A percentile compares a stretch with the other conserved stretches of the same genome.
Conservation (phyloP, 2,329 filamentous ascomycete genomes). For the Nemania diffusa region DNA sequence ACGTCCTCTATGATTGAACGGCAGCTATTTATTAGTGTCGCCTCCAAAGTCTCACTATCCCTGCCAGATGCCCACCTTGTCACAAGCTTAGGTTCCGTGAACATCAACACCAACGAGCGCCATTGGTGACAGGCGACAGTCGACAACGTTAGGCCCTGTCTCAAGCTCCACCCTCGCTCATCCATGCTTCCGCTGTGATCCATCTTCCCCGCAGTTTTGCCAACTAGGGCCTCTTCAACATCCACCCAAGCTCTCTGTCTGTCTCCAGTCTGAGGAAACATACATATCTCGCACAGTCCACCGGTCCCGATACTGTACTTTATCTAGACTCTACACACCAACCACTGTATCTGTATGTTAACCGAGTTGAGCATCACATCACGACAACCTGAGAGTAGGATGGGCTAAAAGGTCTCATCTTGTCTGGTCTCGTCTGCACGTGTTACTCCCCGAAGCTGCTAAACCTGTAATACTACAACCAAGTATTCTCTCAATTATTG, state of each 20-base stretch:
- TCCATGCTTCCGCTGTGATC: conserved; percentile 34
- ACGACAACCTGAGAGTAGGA: conserved; percentile 13
- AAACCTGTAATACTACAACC: conserved; percentile 29
- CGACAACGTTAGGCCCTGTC: conserved; percentile 17
- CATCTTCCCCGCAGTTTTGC: conserved; percentile 38
- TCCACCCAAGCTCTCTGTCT: conserved; percentile 27
- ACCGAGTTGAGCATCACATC: neutral
- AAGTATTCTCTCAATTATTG: conserved; percentile 7
- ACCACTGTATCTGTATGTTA: neutral
- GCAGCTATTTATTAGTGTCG: conserved; percentile 27
- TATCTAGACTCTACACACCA: conserved; percentile 15
- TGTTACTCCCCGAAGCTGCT: conserved; percentile 21
- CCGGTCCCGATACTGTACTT: neutral
- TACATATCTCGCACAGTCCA: conserved; percentile 11
- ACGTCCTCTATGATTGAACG: conserved; percentile 8
- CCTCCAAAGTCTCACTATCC: conserved; percentile 32
- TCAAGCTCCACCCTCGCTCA: conserved; percentile 25
- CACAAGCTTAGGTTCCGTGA: conserved; percentile 27
- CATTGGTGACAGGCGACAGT: conserved; percentile 32
- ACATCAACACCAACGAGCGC: conserved; percentile 1
- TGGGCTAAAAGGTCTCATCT: conserved; percentile 8
- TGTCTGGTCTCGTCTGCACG: conserved; percentile 9
- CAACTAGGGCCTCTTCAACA: conserved; percentile 26
- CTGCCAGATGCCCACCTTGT: conserved; percentile 30
- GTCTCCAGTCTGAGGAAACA: conserved; percentile 2